A percentile compares a stretch with the other conserved stretches of the same genome.
phyloP scores from a whole-genome alignment of 2,329 filamentous ascomycete species.

The Pezicula neosporulosa region DNA sequence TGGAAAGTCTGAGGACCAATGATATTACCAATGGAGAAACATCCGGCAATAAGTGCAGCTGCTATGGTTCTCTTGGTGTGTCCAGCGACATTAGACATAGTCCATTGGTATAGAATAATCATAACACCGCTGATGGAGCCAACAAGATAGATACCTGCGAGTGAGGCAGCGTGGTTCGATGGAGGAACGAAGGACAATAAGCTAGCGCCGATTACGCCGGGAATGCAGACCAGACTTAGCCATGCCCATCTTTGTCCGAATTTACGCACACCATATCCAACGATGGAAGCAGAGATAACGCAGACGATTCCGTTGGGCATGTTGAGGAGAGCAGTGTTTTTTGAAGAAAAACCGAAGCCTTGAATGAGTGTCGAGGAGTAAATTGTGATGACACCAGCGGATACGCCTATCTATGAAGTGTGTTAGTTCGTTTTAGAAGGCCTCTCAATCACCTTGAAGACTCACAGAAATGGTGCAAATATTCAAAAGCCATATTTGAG shows the following conservation, averaged over 20 bases:
- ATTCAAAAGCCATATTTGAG: constrained; percentile 48
- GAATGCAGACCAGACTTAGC: constrained; percentile 44
- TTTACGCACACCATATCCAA: constrained; percentile 43
- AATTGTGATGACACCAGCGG: constrained; percentile 49
- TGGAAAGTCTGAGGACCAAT: constrained; percentile 54
- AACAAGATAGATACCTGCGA: constrained; percentile 48
- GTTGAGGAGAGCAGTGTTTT: constrained; percentile 47
- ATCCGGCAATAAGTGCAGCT: constrained; percentile 41
- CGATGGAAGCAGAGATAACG: constrained; percentile 44
- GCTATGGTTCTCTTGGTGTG: constrained; percentile 49
- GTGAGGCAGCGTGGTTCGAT: constrained; percentile 40
- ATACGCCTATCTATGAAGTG: constrained; percentile 39
- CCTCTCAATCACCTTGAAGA: neutral
- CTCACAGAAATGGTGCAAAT: constrained; percentile 45
- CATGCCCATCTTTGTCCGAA: constrained; percentile 47
- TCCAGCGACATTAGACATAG: constrained; percentile 45
- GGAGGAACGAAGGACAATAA: constrained; percentile 49
- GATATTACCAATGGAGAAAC: constrained; percentile 50
- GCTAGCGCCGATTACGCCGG: constrained; percentile 35
- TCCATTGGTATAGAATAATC: constrained; percentile 43
- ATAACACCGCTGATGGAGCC: constrained; percentile 45
- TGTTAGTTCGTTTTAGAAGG: constrained; percentile 11
- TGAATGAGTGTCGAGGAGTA: constrained; percentile 52
- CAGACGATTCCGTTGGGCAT: constrained; percentile 50
- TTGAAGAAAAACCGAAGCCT: constrained; percentile 41